Evolutionary conservation across 495 filamentous ascomycete species (phyloP).

Genomic region (Articulospora tetracladia): DNA sequence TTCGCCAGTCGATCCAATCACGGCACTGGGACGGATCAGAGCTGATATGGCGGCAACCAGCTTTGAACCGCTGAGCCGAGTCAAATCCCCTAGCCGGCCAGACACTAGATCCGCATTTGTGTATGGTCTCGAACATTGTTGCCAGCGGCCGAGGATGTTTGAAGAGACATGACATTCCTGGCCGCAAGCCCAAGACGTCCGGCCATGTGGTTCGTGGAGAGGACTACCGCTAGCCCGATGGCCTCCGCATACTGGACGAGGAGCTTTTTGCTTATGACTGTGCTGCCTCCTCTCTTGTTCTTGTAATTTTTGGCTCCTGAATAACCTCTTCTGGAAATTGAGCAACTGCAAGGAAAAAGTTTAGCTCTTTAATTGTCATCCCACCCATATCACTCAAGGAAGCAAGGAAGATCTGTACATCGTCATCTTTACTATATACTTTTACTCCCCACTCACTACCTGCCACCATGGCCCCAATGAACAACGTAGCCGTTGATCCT

Average conservation of each 20-base stretch:
- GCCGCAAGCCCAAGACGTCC: background rate
- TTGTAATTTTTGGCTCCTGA: background rate
- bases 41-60: no score
- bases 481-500: conserved; percentile 47
- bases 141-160: background rate
- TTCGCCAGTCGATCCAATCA: background rate
- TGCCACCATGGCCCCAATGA: conserved; percentile 45
- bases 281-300: background rate
- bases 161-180: background rate
- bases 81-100: background rate
- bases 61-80: background rate
- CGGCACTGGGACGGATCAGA: background rate
- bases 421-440: background rate
- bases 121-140: background rate
- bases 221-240: conserved; percentile 2
- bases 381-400: background rate
- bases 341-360: background rate
- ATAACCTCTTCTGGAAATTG: background rate
- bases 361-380: background rate
- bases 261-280: conserved; percentile 10
- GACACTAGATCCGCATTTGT: background rate
- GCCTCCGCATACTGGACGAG: background rate
- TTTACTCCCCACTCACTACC: conserved; percentile 14
- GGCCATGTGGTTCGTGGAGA: background rate
- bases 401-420: background rate